Percentiles rank a stretch among this genome's conserved stretches.
Conservation (phyloP, 1,284 basidiomycete species). For the Mycena citricolor region DNA sequence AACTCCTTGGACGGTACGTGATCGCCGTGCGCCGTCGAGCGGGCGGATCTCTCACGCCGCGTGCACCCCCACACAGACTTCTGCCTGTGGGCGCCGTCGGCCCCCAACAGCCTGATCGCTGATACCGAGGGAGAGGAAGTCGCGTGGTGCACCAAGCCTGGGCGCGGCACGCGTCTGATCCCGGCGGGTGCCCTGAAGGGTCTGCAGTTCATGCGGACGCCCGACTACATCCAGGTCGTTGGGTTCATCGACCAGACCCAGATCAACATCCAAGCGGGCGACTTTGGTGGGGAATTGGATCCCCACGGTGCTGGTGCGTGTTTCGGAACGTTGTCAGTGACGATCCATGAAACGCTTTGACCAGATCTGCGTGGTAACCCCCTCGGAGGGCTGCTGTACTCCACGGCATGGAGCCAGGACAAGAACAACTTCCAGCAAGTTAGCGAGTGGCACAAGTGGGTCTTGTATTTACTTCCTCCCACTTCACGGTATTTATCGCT, state of each 20-base stretch:
- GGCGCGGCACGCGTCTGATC: conserved; percentile 46
- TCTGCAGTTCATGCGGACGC: conserved; percentile 55
- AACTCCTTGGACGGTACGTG: conserved; percentile 52
- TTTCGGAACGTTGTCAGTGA: conserved; percentile 35
- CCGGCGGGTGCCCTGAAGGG: conserved; percentile 53
- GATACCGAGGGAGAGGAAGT: conserved; percentile 69
- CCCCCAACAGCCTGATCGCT: conserved; percentile 47
- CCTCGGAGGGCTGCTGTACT: conserved; percentile 62
- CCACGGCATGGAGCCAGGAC: conserved; percentile 50
- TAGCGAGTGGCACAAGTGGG: conserved; percentile 62
- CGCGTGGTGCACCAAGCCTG: conserved; percentile 63
- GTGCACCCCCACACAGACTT: conserved; percentile 41
- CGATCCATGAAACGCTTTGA: not conserved
- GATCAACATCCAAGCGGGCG: conserved; percentile 51
- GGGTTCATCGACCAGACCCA: conserved; percentile 63
- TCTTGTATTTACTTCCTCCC: not conserved
- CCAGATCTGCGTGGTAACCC: conserved; percentile 54
- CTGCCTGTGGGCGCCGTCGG: conserved; percentile 52
- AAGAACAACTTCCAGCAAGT: conserved; percentile 46
- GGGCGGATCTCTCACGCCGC: not conserved
- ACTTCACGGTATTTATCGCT: not conserved
- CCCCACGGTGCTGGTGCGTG: conserved; percentile 62
- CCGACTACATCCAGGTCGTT: conserved; percentile 55
- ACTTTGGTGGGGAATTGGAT: conserved; percentile 70
- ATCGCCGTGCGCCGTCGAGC: too few species aligned